Evolutionary conservation across 371 early-diverging fungal genomes (phyloP).

Genomic region (Thermomucor indicae-seudaticae): DNA sequence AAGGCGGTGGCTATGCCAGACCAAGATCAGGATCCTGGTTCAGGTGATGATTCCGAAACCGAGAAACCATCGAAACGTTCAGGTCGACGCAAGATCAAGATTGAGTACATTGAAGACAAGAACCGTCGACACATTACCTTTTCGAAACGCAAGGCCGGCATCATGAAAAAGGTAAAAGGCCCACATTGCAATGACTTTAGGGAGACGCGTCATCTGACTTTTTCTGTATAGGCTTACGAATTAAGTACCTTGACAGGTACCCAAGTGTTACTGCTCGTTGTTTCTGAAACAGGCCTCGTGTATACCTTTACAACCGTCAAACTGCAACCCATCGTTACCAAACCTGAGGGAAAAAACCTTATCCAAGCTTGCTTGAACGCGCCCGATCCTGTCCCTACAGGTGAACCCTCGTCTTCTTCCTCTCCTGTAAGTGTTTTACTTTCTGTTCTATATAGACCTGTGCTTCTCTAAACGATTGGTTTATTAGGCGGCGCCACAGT

Average conservation of each 20-base stretch:
- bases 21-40: too few species aligned
- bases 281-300: slow-evolving; percentile 96
- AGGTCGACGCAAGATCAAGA: slow-evolving; percentile 92
- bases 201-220: not conserved
- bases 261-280: slow-evolving; percentile 93
- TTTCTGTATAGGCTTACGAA: slow-evolving; percentile 80
- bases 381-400: slow-evolving; percentile 49
- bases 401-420: not conserved
- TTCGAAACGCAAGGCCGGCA: slow-evolving; percentile 97
- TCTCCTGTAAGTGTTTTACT: slow-evolving; percentile 7
- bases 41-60: slow-evolving; percentile 30
- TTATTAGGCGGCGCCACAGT: not conserved
- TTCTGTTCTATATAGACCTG: not conserved
- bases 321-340: slow-evolving; percentile 93
- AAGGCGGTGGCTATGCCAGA: slow-evolving; percentile 11
- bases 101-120: slow-evolving; percentile 95
- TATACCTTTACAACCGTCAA: slow-evolving; percentile 99
- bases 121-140: slow-evolving; percentile 95
- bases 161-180: slow-evolving; percentile 91
- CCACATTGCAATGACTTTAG: not conserved
- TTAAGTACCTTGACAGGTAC: slow-evolving; percentile 95
- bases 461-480: not conserved
- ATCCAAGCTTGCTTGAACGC: slow-evolving; percentile 94
- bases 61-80: slow-evolving; percentile 58
- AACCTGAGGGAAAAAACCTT: slow-evolving; percentile 89